phyloP scores from a whole-genome alignment of 2,329 filamentous ascomycete genomes.

The Colletotrichum noveboracense region DNA sequence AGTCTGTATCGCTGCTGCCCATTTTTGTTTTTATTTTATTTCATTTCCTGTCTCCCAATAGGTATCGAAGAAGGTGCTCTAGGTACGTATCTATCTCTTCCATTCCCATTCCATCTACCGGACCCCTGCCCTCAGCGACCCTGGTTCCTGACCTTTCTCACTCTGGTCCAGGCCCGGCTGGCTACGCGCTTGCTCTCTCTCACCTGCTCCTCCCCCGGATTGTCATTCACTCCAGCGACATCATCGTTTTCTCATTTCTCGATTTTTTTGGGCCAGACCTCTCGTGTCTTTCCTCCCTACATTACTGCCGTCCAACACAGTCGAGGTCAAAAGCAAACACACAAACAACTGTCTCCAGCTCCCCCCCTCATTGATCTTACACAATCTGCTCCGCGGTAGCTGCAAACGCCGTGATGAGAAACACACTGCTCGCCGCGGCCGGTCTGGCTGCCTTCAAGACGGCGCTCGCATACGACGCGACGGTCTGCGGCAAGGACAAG shows the following conservation, averaged over 20 bases:
- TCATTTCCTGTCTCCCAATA: not conserved
- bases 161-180: not conserved
- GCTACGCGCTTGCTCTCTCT: not conserved
- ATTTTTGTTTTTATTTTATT: not conserved
- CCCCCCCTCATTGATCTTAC: not conserved
- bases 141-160: not conserved
- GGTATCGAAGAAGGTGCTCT: not conserved
- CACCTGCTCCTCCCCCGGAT: not conserved
- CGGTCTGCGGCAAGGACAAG: slow-evolving; percentile 30
- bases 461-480: slow-evolving; percentile 28
- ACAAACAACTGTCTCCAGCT: not conserved
- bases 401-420: slow-evolving; percentile 9
- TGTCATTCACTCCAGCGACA: not conserved
- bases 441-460: slow-evolving; percentile 11
- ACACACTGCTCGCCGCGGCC: slow-evolving; percentile 8
- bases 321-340: not conserved
- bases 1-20: not conserved
- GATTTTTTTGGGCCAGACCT: not conserved
- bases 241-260: not conserved
- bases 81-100: not conserved
- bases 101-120: not conserved
- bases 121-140: not conserved
- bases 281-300: not conserved
- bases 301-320: not conserved
- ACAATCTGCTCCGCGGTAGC: not conserved